Evolutionary conservation across 2,329 filamentous ascomycete species (phyloP), one percentile per base, ranked within the genome.

Genomic region (Neonectria faginata): DNA sequence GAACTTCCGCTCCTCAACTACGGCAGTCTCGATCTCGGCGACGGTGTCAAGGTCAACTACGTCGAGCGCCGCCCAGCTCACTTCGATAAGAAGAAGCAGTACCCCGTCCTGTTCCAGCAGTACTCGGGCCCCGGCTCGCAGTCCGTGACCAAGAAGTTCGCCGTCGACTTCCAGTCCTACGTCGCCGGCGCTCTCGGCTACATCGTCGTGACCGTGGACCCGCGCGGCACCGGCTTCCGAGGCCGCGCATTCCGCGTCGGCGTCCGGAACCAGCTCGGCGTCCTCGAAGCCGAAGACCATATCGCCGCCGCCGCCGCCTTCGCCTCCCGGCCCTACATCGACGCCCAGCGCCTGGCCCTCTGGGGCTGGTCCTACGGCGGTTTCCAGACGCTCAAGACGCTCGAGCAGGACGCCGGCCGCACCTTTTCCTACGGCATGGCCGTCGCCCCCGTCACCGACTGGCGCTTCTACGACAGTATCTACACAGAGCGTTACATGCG

Each of bases 331-430:
- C 80, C 86, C 14, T 98, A 99, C 78, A 90, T 97, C 14, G 97
- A 99, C 77, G 83, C 87, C 27, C 85, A 88, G 7, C 89, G 92
- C 59, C 88, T 99, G 71, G 94, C 94, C 20, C 97, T 99, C 75
- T 99, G 96, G 96, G 96, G 96, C 52, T 99, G 96, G 96, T 97
- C 93, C 67, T 99, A 96, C 75, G 96, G 96, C 62, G 96, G 96
- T 11, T 99, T 97, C 83, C 92, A 92, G 84, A 93, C 96, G 6
- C 86, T 99, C 74, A 99, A 99, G 83, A 96, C 93, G 1, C 89
- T 99, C 12, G 96, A 99, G 83, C 87, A 89, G 66, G 96, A 99
- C 76, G 95, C 89, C 9, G 96, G 97, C 5, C 78, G 88, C 75
- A 98, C 94, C 0, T 99, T 97, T 82, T 90, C 90, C 68, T 99